A percentile compares a stretch with the other conserved stretches of the same genome.
Conservation (phyloP, 495 filamentous ascomycete genomes). For the Neurospora hispaniola region DNA sequence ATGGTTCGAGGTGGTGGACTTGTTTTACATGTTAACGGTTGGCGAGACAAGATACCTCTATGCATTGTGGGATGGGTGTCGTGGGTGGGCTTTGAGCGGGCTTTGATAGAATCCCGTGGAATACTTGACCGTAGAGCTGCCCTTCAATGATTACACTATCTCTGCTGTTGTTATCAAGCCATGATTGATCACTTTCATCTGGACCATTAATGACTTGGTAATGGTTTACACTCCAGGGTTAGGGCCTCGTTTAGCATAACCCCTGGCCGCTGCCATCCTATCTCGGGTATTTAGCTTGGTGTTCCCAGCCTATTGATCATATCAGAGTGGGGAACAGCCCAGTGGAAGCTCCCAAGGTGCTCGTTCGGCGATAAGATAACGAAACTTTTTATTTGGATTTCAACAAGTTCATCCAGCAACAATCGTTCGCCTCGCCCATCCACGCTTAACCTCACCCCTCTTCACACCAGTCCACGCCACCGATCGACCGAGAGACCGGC, state of each 20-base stretch:
- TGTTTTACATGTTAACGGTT: background rate
- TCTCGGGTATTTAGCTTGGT: background rate
- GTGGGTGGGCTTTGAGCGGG: background rate
- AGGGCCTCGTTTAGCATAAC: background rate
- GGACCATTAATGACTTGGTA: too few species aligned
- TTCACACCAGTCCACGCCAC: background rate
- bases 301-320: background rate
- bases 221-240: background rate
- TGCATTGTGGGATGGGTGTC: background rate
- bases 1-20: background rate
- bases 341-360: background rate
- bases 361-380: slow-evolving; percentile 11
- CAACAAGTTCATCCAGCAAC: background rate
- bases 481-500: background rate
- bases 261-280: background rate
- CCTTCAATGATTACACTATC: too few species aligned
- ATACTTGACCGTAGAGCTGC: too few species aligned
- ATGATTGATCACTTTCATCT: too few species aligned
- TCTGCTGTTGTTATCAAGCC: too few species aligned
- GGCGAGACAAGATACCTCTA: background rate
- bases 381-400: slow-evolving; percentile 9
- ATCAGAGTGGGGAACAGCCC: background rate
- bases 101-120: background rate
- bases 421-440: background rate
- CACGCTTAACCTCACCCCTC: background rate